Percentiles rank a stretch among this genome's conserved stretches.
Evolutionary conservation across 768 basidiomycete genomes (phyloP).

Genomic region (Lentinula aciculospora): DNA sequence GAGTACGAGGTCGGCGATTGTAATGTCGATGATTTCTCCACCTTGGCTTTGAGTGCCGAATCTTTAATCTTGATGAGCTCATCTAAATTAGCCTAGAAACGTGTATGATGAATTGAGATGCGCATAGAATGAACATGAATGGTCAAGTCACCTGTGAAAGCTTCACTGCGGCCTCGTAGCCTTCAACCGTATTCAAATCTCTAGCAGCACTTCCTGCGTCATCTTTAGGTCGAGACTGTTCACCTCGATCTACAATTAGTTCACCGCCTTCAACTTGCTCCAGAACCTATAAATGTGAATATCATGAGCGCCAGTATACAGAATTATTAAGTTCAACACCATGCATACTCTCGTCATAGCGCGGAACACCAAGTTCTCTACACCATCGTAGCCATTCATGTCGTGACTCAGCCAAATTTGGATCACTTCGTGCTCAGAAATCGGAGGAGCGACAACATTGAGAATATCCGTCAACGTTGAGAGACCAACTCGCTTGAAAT

Average conservation of each 20-base stretch:
- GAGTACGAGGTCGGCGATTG: slow-evolving; percentile 72
- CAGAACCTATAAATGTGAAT: slow-evolving; percentile 54
- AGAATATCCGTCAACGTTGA: slow-evolving; percentile 89
- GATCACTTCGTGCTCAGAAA: slow-evolving; percentile 97
- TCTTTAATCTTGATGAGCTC: slow-evolving; percentile 64
- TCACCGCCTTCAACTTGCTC: slow-evolving; percentile 94
- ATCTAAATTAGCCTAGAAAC: slow-evolving; percentile 65
- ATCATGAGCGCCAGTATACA: neutral
- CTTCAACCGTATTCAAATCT: slow-evolving; percentile 79
- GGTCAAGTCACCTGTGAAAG: slow-evolving; percentile 61
- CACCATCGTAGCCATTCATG: slow-evolving; percentile 94
- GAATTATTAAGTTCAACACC: slow-evolving; percentile 6
- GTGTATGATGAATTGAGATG: neutral
- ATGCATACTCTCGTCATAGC: slow-evolving; percentile 58
- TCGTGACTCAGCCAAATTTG: slow-evolving; percentile 95
- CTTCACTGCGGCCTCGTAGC: slow-evolving; percentile 79
- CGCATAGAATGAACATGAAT: slow-evolving; percentile 6
- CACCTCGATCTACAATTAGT: slow-evolving; percentile 79
- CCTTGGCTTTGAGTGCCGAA: slow-evolving; percentile 21
- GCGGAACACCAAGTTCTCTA: slow-evolving; percentile 90
- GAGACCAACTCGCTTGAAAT: slow-evolving; percentile 82
- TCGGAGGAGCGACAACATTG: slow-evolving; percentile 96
- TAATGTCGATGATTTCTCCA: slow-evolving; percentile 24
- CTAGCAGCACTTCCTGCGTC: slow-evolving; percentile 36
- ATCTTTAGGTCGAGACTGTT: slow-evolving; percentile 69